These are phyloP conservation scores for Linderniella brevidens DNA, from an alignment of 257 asterid species.

Conservation along the genomic window DNA sequence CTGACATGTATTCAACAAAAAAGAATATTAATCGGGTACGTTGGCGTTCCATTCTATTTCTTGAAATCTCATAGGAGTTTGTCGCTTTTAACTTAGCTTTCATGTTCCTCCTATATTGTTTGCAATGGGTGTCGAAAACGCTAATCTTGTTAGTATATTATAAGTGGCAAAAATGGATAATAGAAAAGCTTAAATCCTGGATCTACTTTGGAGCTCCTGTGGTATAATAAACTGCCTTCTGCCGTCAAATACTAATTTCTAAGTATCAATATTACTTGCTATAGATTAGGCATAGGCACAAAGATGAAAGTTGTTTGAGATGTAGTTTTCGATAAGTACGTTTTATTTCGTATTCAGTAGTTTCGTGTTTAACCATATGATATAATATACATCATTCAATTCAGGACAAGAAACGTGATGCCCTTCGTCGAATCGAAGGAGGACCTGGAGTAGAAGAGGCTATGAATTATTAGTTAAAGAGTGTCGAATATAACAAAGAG, in stretches of 20 bases:
- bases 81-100: too few species aligned
- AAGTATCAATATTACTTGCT: too few species aligned
- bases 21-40: slow-evolving; percentile 33
- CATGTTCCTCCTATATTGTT: background rate
- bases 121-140: too few species aligned
- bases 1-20: slow-evolving; percentile 26
- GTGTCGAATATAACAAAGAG: slow-evolving; percentile 23
- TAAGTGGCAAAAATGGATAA: too few species aligned
- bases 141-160: too few species aligned
- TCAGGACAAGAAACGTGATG: slow-evolving; percentile 34
- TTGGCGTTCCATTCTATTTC: background rate
- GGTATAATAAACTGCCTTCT: too few species aligned
- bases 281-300: too few species aligned
- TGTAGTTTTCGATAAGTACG: background rate
- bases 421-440: slow-evolving; percentile 29
- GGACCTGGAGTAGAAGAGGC: slow-evolving; percentile 20
- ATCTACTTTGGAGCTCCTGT: too few species aligned
- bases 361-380: background rate
- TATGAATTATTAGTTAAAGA: slow-evolving; percentile 25
- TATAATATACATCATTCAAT: background rate
- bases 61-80: too few species aligned
- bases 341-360: background rate
- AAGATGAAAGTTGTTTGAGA: background rate
- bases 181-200: too few species aligned
- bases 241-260: background rate